Conservation (phyloP, 164 flowering plant genomes). For the Nymphaea thermarum region DNA sequence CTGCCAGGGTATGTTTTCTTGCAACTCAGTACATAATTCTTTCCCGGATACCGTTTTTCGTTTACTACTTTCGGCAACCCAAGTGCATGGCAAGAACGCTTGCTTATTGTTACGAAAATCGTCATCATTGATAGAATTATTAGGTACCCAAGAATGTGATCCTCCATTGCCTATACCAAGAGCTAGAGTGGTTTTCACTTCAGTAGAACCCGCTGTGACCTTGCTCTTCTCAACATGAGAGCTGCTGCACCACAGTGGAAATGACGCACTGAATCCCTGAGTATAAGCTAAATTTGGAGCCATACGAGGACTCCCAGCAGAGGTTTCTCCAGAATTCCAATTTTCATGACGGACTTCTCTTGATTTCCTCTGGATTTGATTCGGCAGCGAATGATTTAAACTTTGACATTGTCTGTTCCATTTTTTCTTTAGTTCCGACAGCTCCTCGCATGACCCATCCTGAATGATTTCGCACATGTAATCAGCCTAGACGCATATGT, state of each 20-base stretch:
- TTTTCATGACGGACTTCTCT: background rate
- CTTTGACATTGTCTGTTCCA: slow-evolving; percentile 61
- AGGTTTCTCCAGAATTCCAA: background rate
- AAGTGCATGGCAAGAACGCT: background rate
- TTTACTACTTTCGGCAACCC: background rate
- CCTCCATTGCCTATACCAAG: slow-evolving; percentile 5
- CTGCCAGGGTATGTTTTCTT: slow-evolving; percentile 71
- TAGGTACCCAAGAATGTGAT: background rate
- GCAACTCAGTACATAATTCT: slow-evolving; percentile 23
- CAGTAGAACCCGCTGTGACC: slow-evolving; percentile 9
- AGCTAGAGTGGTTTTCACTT: slow-evolving; percentile 57
- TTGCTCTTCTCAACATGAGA: slow-evolving; percentile 15
- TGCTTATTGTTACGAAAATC: background rate
- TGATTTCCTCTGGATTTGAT: slow-evolving; percentile 8
- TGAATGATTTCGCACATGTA: background rate
- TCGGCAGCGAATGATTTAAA: slow-evolving; percentile 32
- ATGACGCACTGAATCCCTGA: slow-evolving; percentile 12
- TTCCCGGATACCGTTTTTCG: background rate
- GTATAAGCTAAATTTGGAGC: background rate
- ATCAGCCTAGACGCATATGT: background rate
- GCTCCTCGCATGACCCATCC: background rate
- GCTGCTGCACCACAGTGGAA: slow-evolving; percentile 31
- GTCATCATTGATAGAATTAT: background rate
- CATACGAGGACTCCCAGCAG: background rate
- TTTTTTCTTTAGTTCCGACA: slow-evolving; percentile 44